Base-by-base conservation (phyloP, 352 stramenopile genomes). In the Phytophthora fragariae region DNA sequence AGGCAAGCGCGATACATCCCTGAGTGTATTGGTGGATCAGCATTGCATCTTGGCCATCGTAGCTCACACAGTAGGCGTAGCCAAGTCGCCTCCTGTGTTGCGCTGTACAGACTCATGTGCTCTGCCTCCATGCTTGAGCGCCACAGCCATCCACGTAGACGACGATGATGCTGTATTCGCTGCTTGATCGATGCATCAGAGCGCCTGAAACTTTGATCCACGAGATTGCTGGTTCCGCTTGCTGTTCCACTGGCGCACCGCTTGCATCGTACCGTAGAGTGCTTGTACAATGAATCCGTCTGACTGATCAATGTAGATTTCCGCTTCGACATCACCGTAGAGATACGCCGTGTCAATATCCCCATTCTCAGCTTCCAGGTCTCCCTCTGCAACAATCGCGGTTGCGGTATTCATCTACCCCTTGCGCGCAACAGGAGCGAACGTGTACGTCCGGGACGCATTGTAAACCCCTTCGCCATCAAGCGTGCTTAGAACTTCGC, bases 341-440 rank as follows among this genome's bases (percentile, higher is more conserved):
- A 80, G 59, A 37, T 77, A 80, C n/a, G 57, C 68, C 3, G 68
- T 76, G 46, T 76, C 57, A 17, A 77, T 63, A 33, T 76, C 68
- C 10, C 59, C 66, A 12, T 80, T 65, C 19, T 80, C 63, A 7
- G 67, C 57, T 17, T 44, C 19, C 47, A 69, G 53, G 21, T 60
- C 62, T 61, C 67, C 9, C 12, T 39, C 50, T 29, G 33, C 50
- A 19, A 52, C 50, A 19, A 33, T 60, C 17, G 61, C 46, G 14
- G 15, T 5, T 11, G n/a, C 46, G 3, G 46, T 53, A n/a, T 53
- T 53, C 7, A 53, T 5, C 7, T 11, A 53, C 15, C 12, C 46
- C 46, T 21, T 53, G 46, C 46, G 46, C 6, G 17, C 46, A 5
- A 53, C n/a, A n/a, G n/a, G n/a, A n/a, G n/a, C n/a, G n/a, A n/a